Percentiles rank a stretch among this genome's conserved stretches.
Evolutionary conservation across 495 filamentous ascomycete species (phyloP).

Genomic region (Penicillium simplicissimum): DNA sequence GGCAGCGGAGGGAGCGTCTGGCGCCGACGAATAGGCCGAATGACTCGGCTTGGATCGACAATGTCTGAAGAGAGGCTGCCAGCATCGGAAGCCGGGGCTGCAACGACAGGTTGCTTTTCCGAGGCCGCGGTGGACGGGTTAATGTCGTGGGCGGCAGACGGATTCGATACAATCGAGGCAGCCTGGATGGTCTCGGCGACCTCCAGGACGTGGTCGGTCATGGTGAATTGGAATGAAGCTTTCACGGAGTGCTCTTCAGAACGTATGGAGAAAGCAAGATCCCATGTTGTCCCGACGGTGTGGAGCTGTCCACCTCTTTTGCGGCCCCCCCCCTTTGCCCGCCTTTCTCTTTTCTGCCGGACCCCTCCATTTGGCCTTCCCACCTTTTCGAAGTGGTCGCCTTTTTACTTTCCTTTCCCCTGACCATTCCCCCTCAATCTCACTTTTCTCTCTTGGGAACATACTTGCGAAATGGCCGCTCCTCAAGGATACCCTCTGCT

Average conservation of each 20-base stretch:
- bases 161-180: constrained; percentile 68
- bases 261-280: background rate
- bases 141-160: constrained; percentile 71
- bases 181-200: constrained; percentile 77
- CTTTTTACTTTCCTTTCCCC: constrained; percentile 12
- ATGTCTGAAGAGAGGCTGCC: constrained; percentile 47
- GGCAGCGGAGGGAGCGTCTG: constrained; percentile 77
- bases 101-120: constrained; percentile 48
- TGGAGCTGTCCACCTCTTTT: constrained; percentile 6
- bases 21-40: constrained; percentile 54
- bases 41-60: constrained; percentile 52
- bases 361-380: constrained; percentile 28
- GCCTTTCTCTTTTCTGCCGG: constrained; percentile 25
- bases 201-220: constrained; percentile 54
- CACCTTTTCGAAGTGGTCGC: constrained; percentile 9
- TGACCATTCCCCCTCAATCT: background rate
- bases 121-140: constrained; percentile 76
- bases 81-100: constrained; percentile 50
- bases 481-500: constrained; percentile 78
- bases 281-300: background rate
- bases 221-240: constrained; percentile 13
- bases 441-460: background rate
- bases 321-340: constrained; percentile 18
- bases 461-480: constrained; percentile 60
- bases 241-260: background rate